Percentiles rank a stretch among this genome's conserved stretches.
Evolutionary conservation across 2,329 filamentous ascomycete genomes (phyloP).

Genomic region (Leptographium wingfieldii): DNA sequence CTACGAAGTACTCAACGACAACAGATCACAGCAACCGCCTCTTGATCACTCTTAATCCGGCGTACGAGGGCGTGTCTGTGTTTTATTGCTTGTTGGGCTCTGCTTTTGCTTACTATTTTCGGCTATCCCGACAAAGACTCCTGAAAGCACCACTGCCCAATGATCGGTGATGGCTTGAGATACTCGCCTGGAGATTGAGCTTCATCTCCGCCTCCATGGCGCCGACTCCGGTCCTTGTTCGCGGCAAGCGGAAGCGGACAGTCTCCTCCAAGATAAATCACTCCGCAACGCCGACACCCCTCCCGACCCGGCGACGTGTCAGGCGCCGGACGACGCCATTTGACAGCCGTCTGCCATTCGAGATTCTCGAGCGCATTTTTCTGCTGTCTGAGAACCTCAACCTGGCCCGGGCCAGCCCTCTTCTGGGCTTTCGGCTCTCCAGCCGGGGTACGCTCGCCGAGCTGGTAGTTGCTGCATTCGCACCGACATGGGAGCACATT

Average conservation of each 20-base stretch:
- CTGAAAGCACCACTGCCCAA: too few relatives aligned
- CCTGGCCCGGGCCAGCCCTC: constrained; percentile 30
- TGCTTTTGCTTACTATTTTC: neutral
- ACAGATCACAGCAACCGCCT: too few relatives aligned
- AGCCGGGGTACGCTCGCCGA: constrained; percentile 19
- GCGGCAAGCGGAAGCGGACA: neutral
- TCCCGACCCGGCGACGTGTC: neutral
- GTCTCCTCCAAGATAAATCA: neutral
- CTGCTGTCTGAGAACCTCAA: constrained; percentile 35
- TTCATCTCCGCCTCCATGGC: neutral
- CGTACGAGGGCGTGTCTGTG: too few relatives aligned
- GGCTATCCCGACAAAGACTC: too few relatives aligned
- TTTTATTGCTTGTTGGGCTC: too few relatives aligned
- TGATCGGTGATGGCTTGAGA: neutral
- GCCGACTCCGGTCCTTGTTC: neutral
- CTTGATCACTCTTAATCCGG: too few relatives aligned
- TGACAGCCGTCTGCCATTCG: constrained; percentile 27
- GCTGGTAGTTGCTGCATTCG: constrained; percentile 25
- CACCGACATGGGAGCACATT: constrained; percentile 24
- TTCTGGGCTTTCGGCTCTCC: constrained; percentile 35
- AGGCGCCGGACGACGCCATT: neutral
- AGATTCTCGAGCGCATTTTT: constrained; percentile 41
- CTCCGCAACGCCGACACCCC: neutral
- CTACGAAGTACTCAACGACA: too few relatives aligned
- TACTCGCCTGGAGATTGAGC: neutral